These are phyloP conservation scores for Leishmania mexicana DNA, from an alignment of 208 protist genomes.

Conservation along the genomic window DNA sequence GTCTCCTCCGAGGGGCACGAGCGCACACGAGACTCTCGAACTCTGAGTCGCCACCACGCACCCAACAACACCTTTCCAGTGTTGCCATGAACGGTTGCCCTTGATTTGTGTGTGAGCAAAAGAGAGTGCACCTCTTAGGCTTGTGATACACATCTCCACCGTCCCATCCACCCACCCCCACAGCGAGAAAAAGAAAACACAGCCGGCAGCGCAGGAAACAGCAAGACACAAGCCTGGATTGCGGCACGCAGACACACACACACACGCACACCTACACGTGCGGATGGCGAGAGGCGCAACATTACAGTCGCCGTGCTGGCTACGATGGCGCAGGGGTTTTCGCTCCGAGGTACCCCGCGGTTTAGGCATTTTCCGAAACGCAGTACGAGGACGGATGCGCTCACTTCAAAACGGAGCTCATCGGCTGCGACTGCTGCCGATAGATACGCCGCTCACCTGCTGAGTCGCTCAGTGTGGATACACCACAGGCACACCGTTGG, in stretches of 20 bases:
- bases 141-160: background rate
- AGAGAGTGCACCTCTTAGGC: background rate
- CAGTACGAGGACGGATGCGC: background rate
- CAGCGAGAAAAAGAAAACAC: background rate
- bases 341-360: background rate
- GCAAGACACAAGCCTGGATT: background rate
- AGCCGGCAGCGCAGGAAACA: background rate
- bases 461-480: constrained; percentile 39
- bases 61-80: too few species aligned
- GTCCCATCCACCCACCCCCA: too few species aligned
- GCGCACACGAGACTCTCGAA: background rate
- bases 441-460: too few species aligned
- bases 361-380: background rate
- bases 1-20: background rate
- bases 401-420: background rate
- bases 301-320: background rate
- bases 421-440: background rate
- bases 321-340: background rate
- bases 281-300: background rate
- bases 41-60: background rate
- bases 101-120: background rate
- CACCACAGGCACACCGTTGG: constrained; percentile 65
- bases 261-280: background rate
- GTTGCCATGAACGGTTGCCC: background rate
- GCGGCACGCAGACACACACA: background rate